Evolutionary conservation across 2,329 filamentous ascomycete species (phyloP), one percentile per base, ranked within the genome.

Genomic region (Chaetomiaceae sp.): DNA sequence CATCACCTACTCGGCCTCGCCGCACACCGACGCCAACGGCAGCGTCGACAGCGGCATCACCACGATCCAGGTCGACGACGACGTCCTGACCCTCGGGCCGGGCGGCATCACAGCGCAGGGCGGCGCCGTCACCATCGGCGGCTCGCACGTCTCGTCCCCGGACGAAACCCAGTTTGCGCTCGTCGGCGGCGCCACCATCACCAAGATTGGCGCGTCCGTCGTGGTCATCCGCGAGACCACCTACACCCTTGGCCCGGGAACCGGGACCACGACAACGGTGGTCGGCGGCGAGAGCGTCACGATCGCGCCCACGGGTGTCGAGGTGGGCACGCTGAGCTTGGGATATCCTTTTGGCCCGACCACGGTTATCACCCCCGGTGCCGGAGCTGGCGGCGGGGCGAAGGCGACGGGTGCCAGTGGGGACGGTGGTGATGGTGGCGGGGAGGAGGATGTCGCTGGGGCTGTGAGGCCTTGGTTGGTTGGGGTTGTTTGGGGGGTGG

Each of bases 171-270:
- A 68, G 2, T 74, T 71, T 60, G 74, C 73, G 38, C 72, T 80
- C 51, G 71, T 78, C 8, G 78, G 78, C 47, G 78, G 78, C 10
- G 77, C 73, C 14, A 79, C 78, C 3, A 68, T 81, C 48, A 78
- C 75, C 14, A 71, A 75, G 59, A 60, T 80, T 8, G 74, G 72
- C n/a, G 65, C 73, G 1, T 75, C 72, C 2, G 66, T 73, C 11
- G 72, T 78, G 1, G 71, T 83, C 25, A 68, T 85, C 44, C 67
- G 71, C 32, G 75, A 74, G 30, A 67, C 67, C 2, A 80, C 75
- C 0, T 81, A 79, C 59, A 77, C 74, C 1, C 65, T 83, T 44
- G 78, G 78, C 0, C 69, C 75, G 5, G 37, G 20, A 4, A 21
- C 46, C 4, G 42, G 33, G 3, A 74, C 67, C 1, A 80, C 74